Percentiles rank a stretch among this genome's conserved stretches.
Evolutionary conservation across 2,329 filamentous ascomycete genomes (phyloP).

Genomic region (Coniochaeta hoffmannii): DNA sequence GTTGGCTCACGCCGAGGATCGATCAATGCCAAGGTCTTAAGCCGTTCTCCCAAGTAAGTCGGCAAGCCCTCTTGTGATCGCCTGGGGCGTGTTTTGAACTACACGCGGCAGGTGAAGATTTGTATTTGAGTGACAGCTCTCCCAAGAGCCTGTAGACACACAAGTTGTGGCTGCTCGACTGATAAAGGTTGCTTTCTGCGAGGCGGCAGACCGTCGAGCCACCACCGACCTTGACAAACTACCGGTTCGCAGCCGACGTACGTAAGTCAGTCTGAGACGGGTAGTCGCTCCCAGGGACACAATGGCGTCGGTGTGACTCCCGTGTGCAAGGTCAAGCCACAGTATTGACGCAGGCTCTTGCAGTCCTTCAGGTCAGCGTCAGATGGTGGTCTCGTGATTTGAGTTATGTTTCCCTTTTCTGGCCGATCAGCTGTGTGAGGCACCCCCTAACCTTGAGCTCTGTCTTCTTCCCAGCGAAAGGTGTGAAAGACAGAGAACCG

Average conservation of each 20-base stretch:
- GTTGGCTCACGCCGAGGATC: conserved; percentile 1
- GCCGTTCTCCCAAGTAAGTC: not conserved
- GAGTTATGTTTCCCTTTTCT: no score
- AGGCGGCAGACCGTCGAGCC: not conserved
- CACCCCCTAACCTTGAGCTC: no score
- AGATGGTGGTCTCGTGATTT: no score
- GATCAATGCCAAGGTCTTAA: not conserved
- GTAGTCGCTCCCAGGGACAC: no score
- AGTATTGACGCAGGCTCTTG: no score
- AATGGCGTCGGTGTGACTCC: no score
- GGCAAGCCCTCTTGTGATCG: not conserved
- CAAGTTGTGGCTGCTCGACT: not conserved
- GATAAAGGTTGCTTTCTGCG: not conserved
- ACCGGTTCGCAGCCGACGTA: not conserved
- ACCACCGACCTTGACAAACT: no score
- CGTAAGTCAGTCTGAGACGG: not conserved
- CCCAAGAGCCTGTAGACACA: not conserved
- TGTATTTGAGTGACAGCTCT: not conserved
- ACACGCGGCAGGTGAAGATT: not conserved
- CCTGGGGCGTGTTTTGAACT: not conserved
- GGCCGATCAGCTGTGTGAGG: no score
- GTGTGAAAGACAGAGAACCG: no score
- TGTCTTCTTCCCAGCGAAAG: no score
- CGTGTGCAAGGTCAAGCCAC: no score
- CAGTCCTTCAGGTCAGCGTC: no score